phyloP scores from a whole-genome alignment of 495 filamentous ascomycete species.

The Corynascus novoguineensis region DNA sequence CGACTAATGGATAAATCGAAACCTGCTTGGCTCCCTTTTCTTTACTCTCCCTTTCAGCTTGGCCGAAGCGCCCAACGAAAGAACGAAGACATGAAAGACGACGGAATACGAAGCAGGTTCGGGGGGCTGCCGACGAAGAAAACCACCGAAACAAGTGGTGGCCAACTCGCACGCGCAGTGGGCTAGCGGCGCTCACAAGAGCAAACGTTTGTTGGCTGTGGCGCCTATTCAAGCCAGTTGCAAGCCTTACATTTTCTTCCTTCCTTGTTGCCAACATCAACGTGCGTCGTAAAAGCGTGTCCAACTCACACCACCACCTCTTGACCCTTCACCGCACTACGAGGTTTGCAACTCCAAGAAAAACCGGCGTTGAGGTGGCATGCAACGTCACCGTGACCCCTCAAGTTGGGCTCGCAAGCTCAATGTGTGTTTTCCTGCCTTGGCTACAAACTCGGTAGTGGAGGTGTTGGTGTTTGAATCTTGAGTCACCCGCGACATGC shows the following conservation, averaged over 20 bases:
- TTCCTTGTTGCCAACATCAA: background rate
- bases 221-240: background rate
- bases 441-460: too few species aligned
- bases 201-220: background rate
- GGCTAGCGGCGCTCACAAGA: too few species aligned
- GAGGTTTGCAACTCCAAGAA: constrained; percentile 1
- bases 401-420: constrained; percentile 2
- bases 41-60: background rate
- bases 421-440: background rate
- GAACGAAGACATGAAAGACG: background rate
- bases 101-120: background rate
- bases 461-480: background rate
- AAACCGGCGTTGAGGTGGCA: background rate
- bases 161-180: background rate
- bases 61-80: background rate
- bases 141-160: background rate
- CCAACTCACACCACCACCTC: background rate
- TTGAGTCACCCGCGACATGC: background rate
- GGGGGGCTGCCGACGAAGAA: background rate
- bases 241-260: background rate
- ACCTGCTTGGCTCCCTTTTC: background rate
- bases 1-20: background rate
- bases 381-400: constrained; percentile 13
- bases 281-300: background rate
- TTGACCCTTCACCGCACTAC: background rate